A percentile compares a stretch with the other conserved stretches of the same genome.
Evolutionary conservation across 371 early-diverging fungal species (phyloP).

Genomic region (Mucor velutinosus): DNA sequence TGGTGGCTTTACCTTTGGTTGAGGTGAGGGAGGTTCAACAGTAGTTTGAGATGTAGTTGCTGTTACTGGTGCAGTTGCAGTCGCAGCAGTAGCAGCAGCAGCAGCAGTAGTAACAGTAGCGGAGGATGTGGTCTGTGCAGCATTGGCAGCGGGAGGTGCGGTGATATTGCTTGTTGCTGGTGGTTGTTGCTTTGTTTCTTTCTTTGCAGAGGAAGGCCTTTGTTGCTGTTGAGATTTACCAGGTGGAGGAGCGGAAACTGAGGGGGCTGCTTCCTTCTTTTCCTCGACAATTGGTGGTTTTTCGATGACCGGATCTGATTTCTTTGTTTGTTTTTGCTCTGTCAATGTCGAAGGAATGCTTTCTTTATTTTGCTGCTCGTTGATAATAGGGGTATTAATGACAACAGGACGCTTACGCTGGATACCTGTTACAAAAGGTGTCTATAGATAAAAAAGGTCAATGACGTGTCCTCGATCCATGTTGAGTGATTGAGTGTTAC

Average conservation of each 20-base stretch:
- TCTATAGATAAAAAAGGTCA: slow-evolving; percentile 20
- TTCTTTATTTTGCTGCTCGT: not conserved
- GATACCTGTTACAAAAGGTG: slow-evolving; percentile 48
- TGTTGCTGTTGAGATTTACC: not conserved
- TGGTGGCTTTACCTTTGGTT: slow-evolving; percentile 40
- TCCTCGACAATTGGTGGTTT: not conserved
- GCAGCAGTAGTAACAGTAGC: not conserved
- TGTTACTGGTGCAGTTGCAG: slow-evolving; percentile 7
- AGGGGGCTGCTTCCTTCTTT: not conserved
- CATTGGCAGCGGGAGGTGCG: slow-evolving; percentile 17
- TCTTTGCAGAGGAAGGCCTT: not conserved
- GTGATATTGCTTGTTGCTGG: not conserved
- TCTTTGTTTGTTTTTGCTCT: not conserved
- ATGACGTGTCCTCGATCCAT: not conserved
- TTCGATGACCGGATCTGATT: not conserved
- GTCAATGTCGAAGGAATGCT: not conserved
- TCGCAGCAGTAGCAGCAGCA: not conserved
- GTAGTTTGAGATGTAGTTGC: slow-evolving; percentile 7
- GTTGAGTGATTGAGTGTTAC: slow-evolving; percentile 23
- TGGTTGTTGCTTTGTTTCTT: slow-evolving; percentile 6
- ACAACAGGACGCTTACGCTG: slow-evolving; percentile 14
- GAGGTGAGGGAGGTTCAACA: slow-evolving; percentile 36
- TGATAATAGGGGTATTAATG: slow-evolving; percentile 6
- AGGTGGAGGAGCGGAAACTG: not conserved
- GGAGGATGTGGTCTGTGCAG: not conserved